Evolutionary conservation across 345 rosid genomes (phyloP).

Genomic region (Arabidopsis arenosa): DNA sequence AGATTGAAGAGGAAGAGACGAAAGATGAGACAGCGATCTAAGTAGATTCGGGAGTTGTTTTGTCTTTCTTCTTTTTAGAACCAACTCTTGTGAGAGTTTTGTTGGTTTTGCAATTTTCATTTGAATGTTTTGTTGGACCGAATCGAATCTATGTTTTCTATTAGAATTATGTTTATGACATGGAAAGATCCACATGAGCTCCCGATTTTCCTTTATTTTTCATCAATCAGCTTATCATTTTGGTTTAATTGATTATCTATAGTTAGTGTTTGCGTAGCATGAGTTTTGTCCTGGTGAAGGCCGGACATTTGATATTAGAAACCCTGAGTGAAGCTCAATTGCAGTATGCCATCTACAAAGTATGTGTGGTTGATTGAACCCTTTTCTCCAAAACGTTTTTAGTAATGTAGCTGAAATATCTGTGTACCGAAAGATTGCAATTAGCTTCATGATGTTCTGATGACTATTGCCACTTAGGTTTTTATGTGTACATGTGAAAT

Average conservation of each 20-base stretch:
- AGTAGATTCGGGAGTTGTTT: conserved; percentile 53
- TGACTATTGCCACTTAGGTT: too few species aligned
- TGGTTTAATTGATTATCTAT: not conserved
- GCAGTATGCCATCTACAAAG: not conserved
- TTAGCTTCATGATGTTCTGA: not conserved
- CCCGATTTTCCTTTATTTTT: not conserved
- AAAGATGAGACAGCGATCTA: conserved; percentile 99
- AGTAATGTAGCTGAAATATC: too few species aligned
- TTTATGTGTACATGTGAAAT: too few species aligned
- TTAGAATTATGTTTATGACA: conserved; percentile 20
- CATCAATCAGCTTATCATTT: not conserved
- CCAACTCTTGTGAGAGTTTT: conserved; percentile 36
- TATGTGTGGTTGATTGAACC: not conserved
- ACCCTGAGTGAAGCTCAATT: not conserved
- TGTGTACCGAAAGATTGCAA: too few species aligned
- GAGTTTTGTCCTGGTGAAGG: not conserved
- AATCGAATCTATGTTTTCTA: conserved; percentile 24
- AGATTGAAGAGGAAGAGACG: conserved; percentile 99
- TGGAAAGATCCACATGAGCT: conserved; percentile 1
- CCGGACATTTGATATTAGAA: not conserved
- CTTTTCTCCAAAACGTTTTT: not conserved
- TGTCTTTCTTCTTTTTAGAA: not conserved
- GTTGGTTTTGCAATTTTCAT: conserved; percentile 28
- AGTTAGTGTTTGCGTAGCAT: not conserved
- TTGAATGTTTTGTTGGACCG: conserved; percentile 33